A percentile compares a stretch with the other conserved stretches of the same genome.
phyloP scores from a whole-genome alignment of 768 basidiomycete genomes.

The Daedaleopsis nitida region DNA sequence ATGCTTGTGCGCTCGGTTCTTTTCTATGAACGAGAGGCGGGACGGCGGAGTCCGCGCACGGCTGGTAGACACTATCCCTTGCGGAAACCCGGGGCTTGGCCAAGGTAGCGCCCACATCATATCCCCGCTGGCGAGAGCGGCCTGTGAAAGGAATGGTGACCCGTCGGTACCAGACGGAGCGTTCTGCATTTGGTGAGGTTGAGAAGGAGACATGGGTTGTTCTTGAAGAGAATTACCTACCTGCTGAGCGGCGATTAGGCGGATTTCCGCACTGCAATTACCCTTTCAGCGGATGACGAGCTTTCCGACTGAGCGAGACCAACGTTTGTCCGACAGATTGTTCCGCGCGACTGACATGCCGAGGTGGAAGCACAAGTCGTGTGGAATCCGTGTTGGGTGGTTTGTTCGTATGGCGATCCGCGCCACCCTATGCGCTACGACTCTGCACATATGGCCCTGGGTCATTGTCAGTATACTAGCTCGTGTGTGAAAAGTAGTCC shows the following conservation, averaged over 20 bases:
- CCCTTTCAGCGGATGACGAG: too few species aligned
- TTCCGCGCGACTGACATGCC: too few species aligned
- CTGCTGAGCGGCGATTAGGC: conserved; percentile 18
- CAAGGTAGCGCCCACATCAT: neutral
- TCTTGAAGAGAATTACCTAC: neutral
- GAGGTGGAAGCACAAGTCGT: too few species aligned
- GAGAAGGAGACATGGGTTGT: neutral
- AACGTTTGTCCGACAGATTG: too few species aligned
- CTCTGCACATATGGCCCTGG: too few species aligned
- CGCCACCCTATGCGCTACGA: too few species aligned
- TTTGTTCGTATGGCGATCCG: too few species aligned
- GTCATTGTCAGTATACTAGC: too few species aligned
- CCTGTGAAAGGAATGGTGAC: neutral
- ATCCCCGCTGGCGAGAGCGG: too few species aligned
- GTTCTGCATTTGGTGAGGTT: neutral
- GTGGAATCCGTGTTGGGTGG: too few species aligned
- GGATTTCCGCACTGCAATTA: conserved; percentile 5
- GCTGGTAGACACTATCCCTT: neutral
- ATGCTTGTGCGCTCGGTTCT: conserved; percentile 1
- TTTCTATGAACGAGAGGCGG: conserved; percentile 17
- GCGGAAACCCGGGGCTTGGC: neutral
- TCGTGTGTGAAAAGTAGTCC: too few species aligned
- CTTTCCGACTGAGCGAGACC: too few species aligned
- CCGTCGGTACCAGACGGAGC: neutral
- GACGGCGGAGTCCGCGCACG: conserved; percentile 19